Base-by-base conservation (phyloP, 2,329 filamentous ascomycete species). In the Aspergillus sp. region DNA sequence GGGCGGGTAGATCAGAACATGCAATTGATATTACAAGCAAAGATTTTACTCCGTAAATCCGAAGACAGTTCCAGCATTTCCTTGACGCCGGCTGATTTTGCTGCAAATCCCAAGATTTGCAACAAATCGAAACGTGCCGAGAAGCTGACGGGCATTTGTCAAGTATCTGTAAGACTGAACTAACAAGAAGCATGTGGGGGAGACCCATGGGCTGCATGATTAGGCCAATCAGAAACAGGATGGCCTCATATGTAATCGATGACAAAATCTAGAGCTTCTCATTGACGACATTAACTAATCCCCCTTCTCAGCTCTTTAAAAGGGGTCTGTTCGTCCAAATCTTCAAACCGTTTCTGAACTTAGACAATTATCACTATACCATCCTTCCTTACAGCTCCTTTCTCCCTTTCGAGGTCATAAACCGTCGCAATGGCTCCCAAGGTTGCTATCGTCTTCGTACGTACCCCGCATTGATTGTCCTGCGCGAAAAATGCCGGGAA, bases 381-480 rank as follows among this genome's bases (percentile, higher is more conserved):
- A 57, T 39, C 53, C 43, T 36, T 45, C 39, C 44, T 55, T 48
- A 11, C 34, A 36, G 1, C 34, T 2, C 34, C 0, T n/a, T 36
- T 15, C 26, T 43, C 32, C 32, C 34, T 41, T 15, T 53, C 13
- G 34, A 47, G 24, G 11, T 11, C 22, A 18, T 7, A 13, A 39
- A 55, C 62, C 56, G 61, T 71, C 81, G 83, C 69, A 70, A 96
- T 96, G 91, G 90, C 90, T 80, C 90, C 90, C 76, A 96, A 91
- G 82, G 85, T 96, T 73, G 92, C 92, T 68, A 95, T 96, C 78
- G 86, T 96, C 75, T 96, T 86, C 77, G 90, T 93, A 83, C 67
- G 89, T 22, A 50, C 48, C 15, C 41, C 9, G 20, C 13, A 17
- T 24, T 9, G 11, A 24, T 30, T 30, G 4, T 30, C 8, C 26